Evolutionary conservation across 1,139 yeast species (phyloP).

Genomic region (Suhomyces bolitotheri): DNA sequence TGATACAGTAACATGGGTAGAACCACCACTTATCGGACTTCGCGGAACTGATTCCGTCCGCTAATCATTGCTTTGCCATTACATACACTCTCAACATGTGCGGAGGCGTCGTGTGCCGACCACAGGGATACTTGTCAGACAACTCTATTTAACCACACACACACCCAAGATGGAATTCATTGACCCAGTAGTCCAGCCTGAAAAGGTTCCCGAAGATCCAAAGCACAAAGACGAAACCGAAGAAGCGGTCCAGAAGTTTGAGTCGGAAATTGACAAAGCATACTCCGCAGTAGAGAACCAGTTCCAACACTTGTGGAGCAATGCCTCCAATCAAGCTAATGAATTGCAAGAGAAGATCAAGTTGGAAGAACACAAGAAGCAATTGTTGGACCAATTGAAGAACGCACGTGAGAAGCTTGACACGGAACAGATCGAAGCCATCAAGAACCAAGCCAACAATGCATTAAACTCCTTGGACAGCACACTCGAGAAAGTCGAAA

Average conservation of each 20-base stretch:
- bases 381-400: slow-evolving; percentile 35
- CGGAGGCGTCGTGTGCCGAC: slow-evolving; percentile 4
- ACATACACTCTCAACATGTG: no score
- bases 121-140: background rate
- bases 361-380: slow-evolving; percentile 44
- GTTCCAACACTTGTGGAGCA: slow-evolving; percentile 41
- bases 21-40: no score
- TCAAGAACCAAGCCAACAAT: slow-evolving; percentile 47
- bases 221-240: slow-evolving; percentile 34
- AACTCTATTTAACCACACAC: background rate
- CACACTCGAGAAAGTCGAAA: slow-evolving; percentile 67
- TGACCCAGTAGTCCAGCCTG: slow-evolving; percentile 30
- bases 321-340: slow-evolving; percentile 35
- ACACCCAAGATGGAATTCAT: slow-evolving; percentile 31
- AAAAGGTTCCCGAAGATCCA: slow-evolving; percentile 13
- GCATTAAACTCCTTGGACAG: slow-evolving; percentile 68
- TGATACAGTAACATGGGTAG: no score
- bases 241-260: slow-evolving; percentile 50
- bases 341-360: slow-evolving; percentile 37
- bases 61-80: no score
- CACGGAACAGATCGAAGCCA: slow-evolving; percentile 31
- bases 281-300: slow-evolving; percentile 46
- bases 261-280: slow-evolving; percentile 54
- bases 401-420: slow-evolving; percentile 26
- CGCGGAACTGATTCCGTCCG: no score